Evolutionary conservation across 441 rosid species (phyloP).

Genomic region (Theobroma grandiflorum): DNA sequence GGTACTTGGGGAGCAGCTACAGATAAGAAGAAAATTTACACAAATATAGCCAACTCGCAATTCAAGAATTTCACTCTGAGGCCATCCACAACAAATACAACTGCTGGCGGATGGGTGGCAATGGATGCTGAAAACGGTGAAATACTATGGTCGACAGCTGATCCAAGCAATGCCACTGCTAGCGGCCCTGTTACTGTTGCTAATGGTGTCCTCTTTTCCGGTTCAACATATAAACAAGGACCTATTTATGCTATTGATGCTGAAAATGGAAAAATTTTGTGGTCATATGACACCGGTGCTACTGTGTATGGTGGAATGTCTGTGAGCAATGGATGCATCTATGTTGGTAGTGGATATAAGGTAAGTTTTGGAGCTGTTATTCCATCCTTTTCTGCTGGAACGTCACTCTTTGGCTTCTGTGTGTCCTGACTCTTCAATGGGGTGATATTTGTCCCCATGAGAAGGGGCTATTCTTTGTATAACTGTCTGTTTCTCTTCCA

Average conservation of each 20-base stretch:
- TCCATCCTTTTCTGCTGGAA: slow-evolving; percentile 48
- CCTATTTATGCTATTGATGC: slow-evolving; percentile 54
- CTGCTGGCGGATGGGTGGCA: slow-evolving; percentile 54
- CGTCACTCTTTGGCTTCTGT: slow-evolving; percentile 51
- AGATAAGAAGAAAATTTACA: slow-evolving; percentile 42
- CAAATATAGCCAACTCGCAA: slow-evolving; percentile 45
- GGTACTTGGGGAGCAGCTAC: slow-evolving; percentile 55
- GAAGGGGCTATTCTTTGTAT: not conserved
- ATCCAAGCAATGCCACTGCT: slow-evolving; percentile 51
- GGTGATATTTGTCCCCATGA: not conserved
- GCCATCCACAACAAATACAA: slow-evolving; percentile 38
- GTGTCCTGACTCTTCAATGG: not conserved
- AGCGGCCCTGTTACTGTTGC: slow-evolving; percentile 45
- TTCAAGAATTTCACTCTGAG: slow-evolving; percentile 16
- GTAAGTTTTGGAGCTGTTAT: slow-evolving; percentile 35
- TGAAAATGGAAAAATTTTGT: slow-evolving; percentile 41
- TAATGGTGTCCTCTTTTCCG: slow-evolving; percentile 47
- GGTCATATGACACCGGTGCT: slow-evolving; percentile 50
- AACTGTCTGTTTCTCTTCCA: not conserved
- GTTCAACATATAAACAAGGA: slow-evolving; percentile 48
- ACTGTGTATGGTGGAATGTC: slow-evolving; percentile 52
- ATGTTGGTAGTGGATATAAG: slow-evolving; percentile 50
- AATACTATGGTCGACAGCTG: slow-evolving; percentile 48
- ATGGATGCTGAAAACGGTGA: slow-evolving; percentile 47
- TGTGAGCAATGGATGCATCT: slow-evolving; percentile 48